A percentile compares a stretch with the other conserved stretches of the same genome.
Conservation (phyloP, 192 early-diverging fungal genomes). For the Chytriomyces confervae region DNA sequence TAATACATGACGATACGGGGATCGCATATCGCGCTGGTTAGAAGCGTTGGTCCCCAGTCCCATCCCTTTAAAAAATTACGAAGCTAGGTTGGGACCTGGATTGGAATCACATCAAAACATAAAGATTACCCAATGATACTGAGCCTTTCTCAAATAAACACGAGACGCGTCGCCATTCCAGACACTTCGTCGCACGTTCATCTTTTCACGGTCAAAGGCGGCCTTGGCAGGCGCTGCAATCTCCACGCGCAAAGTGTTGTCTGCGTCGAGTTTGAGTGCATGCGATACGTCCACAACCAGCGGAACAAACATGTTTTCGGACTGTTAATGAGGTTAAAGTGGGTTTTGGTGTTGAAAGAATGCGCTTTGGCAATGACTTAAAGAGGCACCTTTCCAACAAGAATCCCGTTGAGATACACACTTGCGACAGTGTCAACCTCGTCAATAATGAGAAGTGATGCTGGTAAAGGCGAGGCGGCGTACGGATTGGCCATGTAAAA, state of each 20-base stretch:
- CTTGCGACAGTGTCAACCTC: constrained; percentile 58
- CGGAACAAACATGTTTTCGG: constrained; percentile 58
- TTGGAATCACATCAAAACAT: too few species aligned
- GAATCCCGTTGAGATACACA: constrained; percentile 50
- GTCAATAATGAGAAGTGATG: constrained; percentile 44
- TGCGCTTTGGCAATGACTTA: background rate
- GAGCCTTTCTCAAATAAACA: constrained; percentile 47
- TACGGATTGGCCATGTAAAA: background rate
- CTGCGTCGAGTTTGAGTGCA: constrained; percentile 24
- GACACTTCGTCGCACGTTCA: constrained; percentile 10
- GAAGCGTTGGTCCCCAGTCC: constrained; percentile 52
- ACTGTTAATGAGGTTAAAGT: background rate
- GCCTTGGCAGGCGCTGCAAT: constrained; percentile 42
- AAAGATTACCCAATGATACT: constrained; percentile 40
- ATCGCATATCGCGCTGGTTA: constrained; percentile 38
- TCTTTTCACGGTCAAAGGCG: constrained; percentile 34
- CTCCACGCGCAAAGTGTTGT: constrained; percentile 34
- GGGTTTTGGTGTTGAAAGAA: background rate
- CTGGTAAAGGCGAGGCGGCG: background rate
- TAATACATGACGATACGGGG: constrained; percentile 26
- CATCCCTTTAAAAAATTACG: constrained; percentile 24
- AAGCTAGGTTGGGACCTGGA: too few species aligned
- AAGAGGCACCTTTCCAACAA: constrained; percentile 29
- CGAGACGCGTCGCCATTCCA: constrained; percentile 49
- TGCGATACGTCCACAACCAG: constrained; percentile 40